A percentile compares a stretch with the other conserved stretches of the same genome.
Conservation (phyloP, 1,284 basidiomycete genomes). For the Anthracocystis panici-leucophaei region DNA sequence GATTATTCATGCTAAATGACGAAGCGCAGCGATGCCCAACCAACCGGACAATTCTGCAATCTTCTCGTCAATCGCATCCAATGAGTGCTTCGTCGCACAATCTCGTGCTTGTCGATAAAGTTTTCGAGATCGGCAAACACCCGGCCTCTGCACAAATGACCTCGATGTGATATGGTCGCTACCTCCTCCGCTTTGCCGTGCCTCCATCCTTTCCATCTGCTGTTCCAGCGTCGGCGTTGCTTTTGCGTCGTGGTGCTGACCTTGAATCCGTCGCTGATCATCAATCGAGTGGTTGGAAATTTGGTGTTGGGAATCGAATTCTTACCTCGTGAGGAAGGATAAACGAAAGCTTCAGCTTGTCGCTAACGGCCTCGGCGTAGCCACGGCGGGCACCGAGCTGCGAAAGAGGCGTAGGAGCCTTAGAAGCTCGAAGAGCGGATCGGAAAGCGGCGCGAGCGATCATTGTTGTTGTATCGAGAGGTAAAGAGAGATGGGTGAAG, state of each 20-base stretch:
- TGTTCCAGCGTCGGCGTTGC: not conserved
- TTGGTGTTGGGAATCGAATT: constrained; percentile 2
- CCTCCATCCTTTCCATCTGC: not conserved
- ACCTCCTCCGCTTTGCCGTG: too few relatives aligned
- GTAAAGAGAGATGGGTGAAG: not conserved
- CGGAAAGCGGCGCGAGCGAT: constrained; percentile 46
- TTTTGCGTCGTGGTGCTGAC: not conserved
- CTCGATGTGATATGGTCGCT: too few relatives aligned
- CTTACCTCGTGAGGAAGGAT: constrained; percentile 60
- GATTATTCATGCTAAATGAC: too few relatives aligned
- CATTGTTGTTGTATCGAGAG: constrained; percentile 16
- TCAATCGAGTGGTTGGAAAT: not conserved
- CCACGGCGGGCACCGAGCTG: constrained; percentile 63
- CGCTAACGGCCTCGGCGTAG: constrained; percentile 68
- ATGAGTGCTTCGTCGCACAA: too few relatives aligned
- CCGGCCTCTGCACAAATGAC: too few relatives aligned
- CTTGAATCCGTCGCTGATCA: not conserved
- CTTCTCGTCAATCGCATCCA: too few relatives aligned
- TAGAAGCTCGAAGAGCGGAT: constrained; percentile 43
- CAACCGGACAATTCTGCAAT: too few relatives aligned
- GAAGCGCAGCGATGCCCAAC: too few relatives aligned
- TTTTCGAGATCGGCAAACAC: too few relatives aligned
- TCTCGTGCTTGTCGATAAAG: too few relatives aligned
- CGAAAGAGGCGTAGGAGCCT: constrained; percentile 37
- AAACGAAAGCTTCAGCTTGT: constrained; percentile 68